Evolutionary conservation across 495 filamentous ascomycete genomes (phyloP).

Genomic region (Penicillium herquei): DNA sequence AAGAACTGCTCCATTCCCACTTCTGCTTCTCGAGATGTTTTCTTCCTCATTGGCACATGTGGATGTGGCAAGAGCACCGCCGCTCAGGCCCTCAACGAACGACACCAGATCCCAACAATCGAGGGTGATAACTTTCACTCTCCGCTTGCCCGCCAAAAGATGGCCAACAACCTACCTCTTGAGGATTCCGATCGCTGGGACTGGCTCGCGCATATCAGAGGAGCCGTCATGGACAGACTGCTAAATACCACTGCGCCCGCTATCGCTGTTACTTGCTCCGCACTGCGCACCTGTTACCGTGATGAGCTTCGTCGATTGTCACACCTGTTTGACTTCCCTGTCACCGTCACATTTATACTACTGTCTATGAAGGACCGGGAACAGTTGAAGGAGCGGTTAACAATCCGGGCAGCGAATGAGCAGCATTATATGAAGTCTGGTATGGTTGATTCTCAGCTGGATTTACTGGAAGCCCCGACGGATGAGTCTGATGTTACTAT

Average conservation of each 20-base stretch:
- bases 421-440: slow-evolving; percentile 24
- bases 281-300: slow-evolving; percentile 18
- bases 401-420: slow-evolving; percentile 11
- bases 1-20: background rate
- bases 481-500: slow-evolving; percentile 18
- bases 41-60: slow-evolving; percentile 25
- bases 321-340: slow-evolving; percentile 21
- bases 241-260: slow-evolving; percentile 6
- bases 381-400: slow-evolving; percentile 14
- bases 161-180: slow-evolving; percentile 20
- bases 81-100: slow-evolving; percentile 8
- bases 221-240: slow-evolving; percentile 25
- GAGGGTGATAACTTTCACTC: slow-evolving; percentile 28
- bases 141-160: slow-evolving; percentile 16
- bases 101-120: slow-evolving; percentile 17
- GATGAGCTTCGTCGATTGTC: slow-evolving; percentile 21
- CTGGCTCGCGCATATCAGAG: slow-evolving; percentile 26
- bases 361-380: slow-evolving; percentile 4
- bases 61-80: slow-evolving; percentile 26
- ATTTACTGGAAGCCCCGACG: slow-evolving; percentile 15
- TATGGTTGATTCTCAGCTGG: slow-evolving; percentile 28
- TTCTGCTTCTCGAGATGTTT: slow-evolving; percentile 6
- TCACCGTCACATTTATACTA: slow-evolving; percentile 21
- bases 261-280: slow-evolving; percentile 24
- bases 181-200: slow-evolving; percentile 24